Evolutionary conservation across 2,329 filamentous ascomycete genomes (phyloP), one percentile per base, ranked within the genome.

Genomic region (Venturia aucupariae): DNA sequence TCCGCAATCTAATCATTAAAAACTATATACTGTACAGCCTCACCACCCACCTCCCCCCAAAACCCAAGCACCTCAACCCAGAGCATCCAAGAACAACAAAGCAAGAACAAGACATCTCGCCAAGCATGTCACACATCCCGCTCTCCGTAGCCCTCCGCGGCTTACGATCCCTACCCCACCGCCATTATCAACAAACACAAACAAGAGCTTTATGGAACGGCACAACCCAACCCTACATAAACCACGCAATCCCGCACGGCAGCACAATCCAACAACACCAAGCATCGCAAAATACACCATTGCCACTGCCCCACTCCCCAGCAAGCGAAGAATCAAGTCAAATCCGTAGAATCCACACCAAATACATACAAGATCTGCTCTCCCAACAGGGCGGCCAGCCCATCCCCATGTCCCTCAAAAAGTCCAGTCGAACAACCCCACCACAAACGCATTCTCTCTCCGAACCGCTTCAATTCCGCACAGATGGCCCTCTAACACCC

Each of bases 211-310:
- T 62, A 15, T 62, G 61, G 61, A 54, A 54, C 32, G 61, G 61
- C 6, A 62, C 61, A 54, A 62, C 61, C 2, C 42, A 62, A n/a
- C 61, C 61, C 24, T 54, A 51, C n/a, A 54, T 48, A 35, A 62
- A 46, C 32, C 59, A 61, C 38, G 42, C 59, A 2, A 41, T 46
- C 17, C 42, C 59, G 4, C 42, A 46, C 35, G 59, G 59, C 13
- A 19, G 13, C 17, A 62, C 46, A 19, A 41, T 60, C 22, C 59
- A 60, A 27, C 59, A 60, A 60, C 59, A 41, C 8, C 59, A 60
- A 22, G 35, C 59, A 27, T 42, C 59, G 4, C 59, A 60, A 42
- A 32, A 60, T 6, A 17, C 41, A 15, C 41, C 59, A 17, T 42
- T 15, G 8, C 35, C 59, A 1, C 59, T 60, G 17, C 24, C 17